Evolutionary conservation across 2,329 filamentous ascomycete species (phyloP).

Genomic region (Trichophyton verrucosum): DNA sequence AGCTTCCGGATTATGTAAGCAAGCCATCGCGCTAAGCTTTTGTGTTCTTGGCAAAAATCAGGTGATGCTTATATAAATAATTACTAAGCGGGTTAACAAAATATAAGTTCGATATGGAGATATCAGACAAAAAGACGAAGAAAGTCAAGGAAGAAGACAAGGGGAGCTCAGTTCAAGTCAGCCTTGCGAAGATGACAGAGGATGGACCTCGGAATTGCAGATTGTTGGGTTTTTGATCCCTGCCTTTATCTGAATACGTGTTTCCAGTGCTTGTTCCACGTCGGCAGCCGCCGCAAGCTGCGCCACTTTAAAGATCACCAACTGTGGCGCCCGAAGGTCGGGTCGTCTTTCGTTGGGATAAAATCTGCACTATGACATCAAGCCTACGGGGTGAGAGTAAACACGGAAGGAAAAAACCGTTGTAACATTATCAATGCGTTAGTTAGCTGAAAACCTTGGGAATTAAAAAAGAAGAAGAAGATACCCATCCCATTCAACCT

Average conservation of each 20-base stretch:
- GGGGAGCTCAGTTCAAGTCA: not conserved
- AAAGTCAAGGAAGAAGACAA: not conserved
- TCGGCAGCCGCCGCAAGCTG: not conserved
- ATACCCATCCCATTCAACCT: not conserved
- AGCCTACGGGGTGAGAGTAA: not conserved
- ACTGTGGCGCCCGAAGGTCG: not conserved
- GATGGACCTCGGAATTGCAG: not conserved
- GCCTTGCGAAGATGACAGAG: not conserved
- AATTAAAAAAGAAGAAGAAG: not conserved
- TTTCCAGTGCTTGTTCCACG: not conserved
- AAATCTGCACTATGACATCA: not conserved
- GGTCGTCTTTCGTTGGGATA: not conserved
- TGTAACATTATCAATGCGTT: not conserved
- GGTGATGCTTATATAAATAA: not conserved
- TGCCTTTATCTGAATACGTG: not conserved
- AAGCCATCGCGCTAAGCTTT: not conserved
- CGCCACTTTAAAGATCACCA: not conserved
- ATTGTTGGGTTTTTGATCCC: not conserved
- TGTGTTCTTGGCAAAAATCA: not conserved
- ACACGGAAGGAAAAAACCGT: not conserved
- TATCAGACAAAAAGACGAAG: not conserved
- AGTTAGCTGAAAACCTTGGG: not conserved
- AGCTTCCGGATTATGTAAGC: not conserved
- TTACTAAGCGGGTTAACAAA: not conserved
- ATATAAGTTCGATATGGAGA: not conserved